Conservation (phyloP, 306 rosid species). For the Chamaecrista fasciculata region DNA sequence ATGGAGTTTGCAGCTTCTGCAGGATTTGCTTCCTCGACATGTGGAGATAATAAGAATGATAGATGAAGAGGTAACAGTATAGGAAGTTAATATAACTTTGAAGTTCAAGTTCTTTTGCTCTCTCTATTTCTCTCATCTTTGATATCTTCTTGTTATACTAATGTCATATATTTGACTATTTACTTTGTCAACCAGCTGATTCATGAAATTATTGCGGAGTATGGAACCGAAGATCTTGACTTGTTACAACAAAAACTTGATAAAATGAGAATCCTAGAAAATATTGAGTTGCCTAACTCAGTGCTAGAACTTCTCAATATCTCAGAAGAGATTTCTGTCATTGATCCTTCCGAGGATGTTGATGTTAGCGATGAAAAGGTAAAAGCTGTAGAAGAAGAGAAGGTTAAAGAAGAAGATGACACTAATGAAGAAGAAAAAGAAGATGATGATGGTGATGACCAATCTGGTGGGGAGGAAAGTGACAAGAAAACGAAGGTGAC, state of each 20-base stretch:
- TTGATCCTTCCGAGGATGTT: slow-evolving; percentile 35
- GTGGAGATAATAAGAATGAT: slow-evolving; percentile 72
- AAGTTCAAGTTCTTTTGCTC: slow-evolving; percentile 24
- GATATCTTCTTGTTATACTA: slow-evolving; percentile 30
- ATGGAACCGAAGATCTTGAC: slow-evolving; percentile 58
- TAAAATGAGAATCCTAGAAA: slow-evolving; percentile 85
- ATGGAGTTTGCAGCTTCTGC: slow-evolving; percentile 83
- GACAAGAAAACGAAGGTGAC: slow-evolving; percentile 33
- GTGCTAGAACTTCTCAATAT: slow-evolving; percentile 47
- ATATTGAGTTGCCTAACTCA: slow-evolving; percentile 72
- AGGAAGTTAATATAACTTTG: neutral
- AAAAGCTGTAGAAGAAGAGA: slow-evolving; percentile 26
- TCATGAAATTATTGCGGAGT: slow-evolving; percentile 59
- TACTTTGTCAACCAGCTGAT: slow-evolving; percentile 55
- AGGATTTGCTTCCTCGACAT: slow-evolving; percentile 88
- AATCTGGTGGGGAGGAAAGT: slow-evolving; percentile 32
- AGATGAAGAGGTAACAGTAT: slow-evolving; percentile 73
- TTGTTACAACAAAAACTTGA: slow-evolving; percentile 58
- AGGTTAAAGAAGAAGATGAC: neutral
- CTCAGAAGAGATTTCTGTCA: slow-evolving; percentile 37
- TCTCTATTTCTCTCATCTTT: neutral
- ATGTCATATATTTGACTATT: slow-evolving; percentile 21
- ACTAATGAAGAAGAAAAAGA: neutral
- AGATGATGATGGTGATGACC: slow-evolving; percentile 31
- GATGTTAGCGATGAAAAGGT: slow-evolving; percentile 36